These are phyloP conservation scores for Suhomyces emberorum DNA, from an alignment of 805 yeast species.

Conservation along the genomic window DNA sequence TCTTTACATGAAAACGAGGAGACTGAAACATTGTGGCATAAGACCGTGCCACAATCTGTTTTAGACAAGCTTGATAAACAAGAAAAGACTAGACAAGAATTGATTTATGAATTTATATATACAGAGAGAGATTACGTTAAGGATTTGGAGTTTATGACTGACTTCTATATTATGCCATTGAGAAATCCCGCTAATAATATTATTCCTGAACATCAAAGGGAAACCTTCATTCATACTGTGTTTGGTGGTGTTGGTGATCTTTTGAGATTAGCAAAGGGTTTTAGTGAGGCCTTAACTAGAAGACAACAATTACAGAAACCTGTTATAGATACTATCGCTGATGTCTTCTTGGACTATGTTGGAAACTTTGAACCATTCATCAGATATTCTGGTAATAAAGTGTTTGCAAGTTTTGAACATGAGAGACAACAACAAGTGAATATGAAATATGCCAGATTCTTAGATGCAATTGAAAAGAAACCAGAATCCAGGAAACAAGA, in stretches of 20 bases:
- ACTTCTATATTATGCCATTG: constrained; percentile 89
- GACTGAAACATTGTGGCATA: constrained; percentile 87
- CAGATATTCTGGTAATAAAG: constrained; percentile 89
- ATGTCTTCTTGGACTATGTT: constrained; percentile 77
- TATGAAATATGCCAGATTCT: constrained; percentile 87
- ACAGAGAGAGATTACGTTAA: constrained; percentile 95
- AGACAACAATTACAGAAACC: constrained; percentile 81
- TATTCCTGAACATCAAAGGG: constrained; percentile 85
- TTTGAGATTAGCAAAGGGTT: constrained; percentile 73
- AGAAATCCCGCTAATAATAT: constrained; percentile 70
- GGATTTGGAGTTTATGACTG: constrained; percentile 88
- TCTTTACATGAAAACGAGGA: constrained; percentile 69
- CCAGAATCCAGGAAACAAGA: constrained; percentile 88
- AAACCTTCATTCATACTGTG: constrained; percentile 85
- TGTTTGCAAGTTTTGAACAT: constrained; percentile 91
- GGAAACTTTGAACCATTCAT: constrained; percentile 91
- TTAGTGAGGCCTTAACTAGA: constrained; percentile 85
- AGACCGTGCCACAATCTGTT: constrained; percentile 77
- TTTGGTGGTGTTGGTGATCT: constrained; percentile 88
- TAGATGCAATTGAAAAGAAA: constrained; percentile 82
- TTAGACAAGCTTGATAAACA: constrained; percentile 75
- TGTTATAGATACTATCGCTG: constrained; percentile 83
- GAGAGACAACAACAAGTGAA: constrained; percentile 91
- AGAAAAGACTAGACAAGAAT: constrained; percentile 91
- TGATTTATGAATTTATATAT: constrained; percentile 87